Base-by-base conservation (phyloP, 108 stramenopile species). In the Pseudonitzschia multistriata region DNA sequence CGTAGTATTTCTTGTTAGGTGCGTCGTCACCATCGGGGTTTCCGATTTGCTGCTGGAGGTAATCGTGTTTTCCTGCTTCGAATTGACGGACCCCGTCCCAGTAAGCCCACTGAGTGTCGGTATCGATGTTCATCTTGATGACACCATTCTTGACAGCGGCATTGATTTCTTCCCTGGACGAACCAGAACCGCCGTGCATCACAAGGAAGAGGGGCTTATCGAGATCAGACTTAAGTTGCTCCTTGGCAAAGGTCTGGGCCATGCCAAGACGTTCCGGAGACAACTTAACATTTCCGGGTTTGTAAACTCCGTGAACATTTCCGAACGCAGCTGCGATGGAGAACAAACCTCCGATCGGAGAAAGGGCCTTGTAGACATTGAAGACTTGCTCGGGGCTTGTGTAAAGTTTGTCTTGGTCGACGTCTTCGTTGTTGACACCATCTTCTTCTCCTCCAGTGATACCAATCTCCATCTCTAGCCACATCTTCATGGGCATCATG, bases 1-100 rank as follows among this genome's bases (percentile, higher is more conserved):
- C 94, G 81, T 95, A 95, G 71, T 77, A 92, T 80, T 95, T 95
- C 86, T 95, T 95, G 94, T 95, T 95, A 24, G 94, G 94, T 74
- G 87, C 90, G 65, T 95, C 94, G 15, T 78, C 78, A 34, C 94
- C 94, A 49, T 82, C 80, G 47, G 94, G 94, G 85, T 97, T 97
- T 24, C 96, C 96, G 73, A 97, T 97, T 70, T 97, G 96, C 50
- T 81, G 81, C 79, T 95, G 93, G 40, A 91, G 83, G 72, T 79
- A 91, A 63, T 82, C 87, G 27, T 47, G 73, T 62, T 91, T 88
- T 5, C 73, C 79, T 3, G 75, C 57, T 42, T 85, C 85, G 53
- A 88, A 91, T 31, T 63, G 60, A 33, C 84, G 78, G 31, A 85
- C 57, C 36, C 90, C 91, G 62, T 88, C 84, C 90, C 90, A 91